A percentile compares a stretch with the other conserved stretches of the same genome.
Evolutionary conservation across 2,329 filamentous ascomycete genomes (phyloP).

Genomic region (Huntiella abstrusa): DNA sequence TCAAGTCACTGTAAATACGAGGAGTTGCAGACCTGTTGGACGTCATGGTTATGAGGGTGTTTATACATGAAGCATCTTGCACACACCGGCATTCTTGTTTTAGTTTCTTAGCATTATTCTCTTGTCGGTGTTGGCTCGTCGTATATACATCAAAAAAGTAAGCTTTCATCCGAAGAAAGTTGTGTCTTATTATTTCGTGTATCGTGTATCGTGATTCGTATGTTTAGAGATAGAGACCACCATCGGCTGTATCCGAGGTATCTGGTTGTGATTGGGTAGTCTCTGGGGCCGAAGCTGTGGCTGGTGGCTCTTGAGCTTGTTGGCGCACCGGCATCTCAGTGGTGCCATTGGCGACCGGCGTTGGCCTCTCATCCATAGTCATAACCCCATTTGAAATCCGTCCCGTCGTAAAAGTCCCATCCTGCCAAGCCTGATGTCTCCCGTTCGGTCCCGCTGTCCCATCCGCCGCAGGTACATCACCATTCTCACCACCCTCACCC

Average conservation of each 20-base stretch:
- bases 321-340: neutral
- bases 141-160: neutral
- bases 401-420: constrained; percentile 45
- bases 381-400: constrained; percentile 32
- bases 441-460: neutral
- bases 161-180: no score
- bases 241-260: no score
- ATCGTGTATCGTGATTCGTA: no score
- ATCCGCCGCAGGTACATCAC: neutral
- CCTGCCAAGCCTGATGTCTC: constrained; percentile 32
- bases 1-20: no score
- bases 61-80: constrained; percentile 2
- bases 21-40: no score
- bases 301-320: no score
- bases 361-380: constrained; percentile 21
- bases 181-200: constrained; percentile 3
- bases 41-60: neutral
- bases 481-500: neutral
- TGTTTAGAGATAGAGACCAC: no score
- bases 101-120: constrained; percentile 9
- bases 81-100: constrained; percentile 13
- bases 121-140: constrained; percentile 13
- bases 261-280: no score
- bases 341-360: neutral
- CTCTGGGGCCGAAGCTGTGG: no score